Evolutionary conservation across 2,329 filamentous ascomycete genomes (phyloP).

Genomic region (Pseudopithomyces chartarum): DNA sequence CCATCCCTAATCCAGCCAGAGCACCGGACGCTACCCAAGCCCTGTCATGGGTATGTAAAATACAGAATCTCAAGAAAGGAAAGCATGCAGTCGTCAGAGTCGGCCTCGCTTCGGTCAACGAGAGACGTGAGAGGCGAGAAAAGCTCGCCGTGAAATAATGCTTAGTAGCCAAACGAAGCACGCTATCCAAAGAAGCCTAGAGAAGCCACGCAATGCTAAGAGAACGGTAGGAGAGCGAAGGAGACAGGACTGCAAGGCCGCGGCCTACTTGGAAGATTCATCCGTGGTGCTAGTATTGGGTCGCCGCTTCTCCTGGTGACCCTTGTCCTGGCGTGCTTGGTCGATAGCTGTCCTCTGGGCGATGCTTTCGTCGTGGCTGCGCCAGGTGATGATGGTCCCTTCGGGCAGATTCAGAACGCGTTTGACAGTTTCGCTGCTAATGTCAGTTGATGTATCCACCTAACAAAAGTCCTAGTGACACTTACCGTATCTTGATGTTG

Average conservation of each 20-base stretch:
- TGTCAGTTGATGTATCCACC: slow-evolving; percentile 20
- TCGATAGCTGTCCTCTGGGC: slow-evolving; percentile 89
- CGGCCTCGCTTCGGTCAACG: slow-evolving; percentile 4
- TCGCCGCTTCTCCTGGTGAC: slow-evolving; percentile 52
- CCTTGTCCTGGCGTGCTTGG: slow-evolving; percentile 87
- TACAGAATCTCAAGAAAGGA: slow-evolving; percentile 27
- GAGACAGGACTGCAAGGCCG: slow-evolving; percentile 24
- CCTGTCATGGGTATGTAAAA: slow-evolving; percentile 27
- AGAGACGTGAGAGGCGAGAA: neutral
- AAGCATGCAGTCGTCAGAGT: slow-evolving; percentile 12
- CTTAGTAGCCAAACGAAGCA: slow-evolving; percentile 20
- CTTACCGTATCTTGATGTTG: slow-evolving; percentile 94
- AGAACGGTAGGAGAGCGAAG: slow-evolving; percentile 9
- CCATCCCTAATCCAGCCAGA: slow-evolving; percentile 14
- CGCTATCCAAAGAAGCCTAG: slow-evolving; percentile 24
- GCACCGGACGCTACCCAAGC: slow-evolving; percentile 17
- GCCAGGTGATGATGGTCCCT: slow-evolving; percentile 92
- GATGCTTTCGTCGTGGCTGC: slow-evolving; percentile 95
- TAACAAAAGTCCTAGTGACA: slow-evolving; percentile 8
- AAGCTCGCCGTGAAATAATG: slow-evolving; percentile 21
- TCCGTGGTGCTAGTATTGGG: slow-evolving; percentile 42
- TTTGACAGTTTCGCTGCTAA: slow-evolving; percentile 84
- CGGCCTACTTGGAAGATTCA: slow-evolving; percentile 39
- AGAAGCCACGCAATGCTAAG: slow-evolving; percentile 24
- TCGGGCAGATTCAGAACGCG: slow-evolving; percentile 82